Evolutionary conservation across 2,329 filamentous ascomycete species (phyloP), one percentile per base, ranked within the genome.

Genomic region (Ophiostoma populinum): DNA sequence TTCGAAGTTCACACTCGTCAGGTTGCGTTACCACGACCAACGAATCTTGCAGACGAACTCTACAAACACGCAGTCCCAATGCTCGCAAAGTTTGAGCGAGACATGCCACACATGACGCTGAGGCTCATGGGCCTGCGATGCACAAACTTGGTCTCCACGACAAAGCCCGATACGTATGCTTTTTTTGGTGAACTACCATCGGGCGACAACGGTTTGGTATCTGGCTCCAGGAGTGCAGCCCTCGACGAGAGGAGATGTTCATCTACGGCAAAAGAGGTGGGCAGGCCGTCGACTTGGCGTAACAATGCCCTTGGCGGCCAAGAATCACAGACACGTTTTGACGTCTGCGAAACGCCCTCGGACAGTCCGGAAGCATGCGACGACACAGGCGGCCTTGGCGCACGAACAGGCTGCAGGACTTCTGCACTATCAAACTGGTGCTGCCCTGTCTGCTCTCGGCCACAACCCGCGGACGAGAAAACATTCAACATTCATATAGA

Each of bases 401-500:
- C n/a, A n/a, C n/a, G n/a, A n/a, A n/a, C n/a, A n/a, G n/a, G n/a
- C n/a, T n/a, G n/a, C n/a, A n/a, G n/a, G n/a, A n/a, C n/a, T n/a
- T n/a, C n/a, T n/a, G n/a, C n/a, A n/a, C n/a, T n/a, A n/a, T n/a
- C n/a, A n/a, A n/a, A n/a, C n/a, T 95, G 86, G 86, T 67, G 77
- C 24, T 98, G 90, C 52, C 90, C 90, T 0, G 80, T 95, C 29
- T 98, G 90, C 52, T 57, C 61, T n/a, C 63, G 76, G 12, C 75
- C 81, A 0, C 86, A 94, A 48, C 49, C 61, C 1, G 70, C 83
- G 0, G 67, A 87, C 33, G 83, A 94, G 51, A 65, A 65, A 30
- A 59, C 58, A 1, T 92, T 95, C 56, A 98, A 98, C 45, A 71
- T 79, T 38, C 90, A 98, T 49, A 85, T 98, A 34, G 90, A 98